Conservation (phyloP, 2,329 filamentous ascomycete species). For the Cercospora sp. region DNA sequence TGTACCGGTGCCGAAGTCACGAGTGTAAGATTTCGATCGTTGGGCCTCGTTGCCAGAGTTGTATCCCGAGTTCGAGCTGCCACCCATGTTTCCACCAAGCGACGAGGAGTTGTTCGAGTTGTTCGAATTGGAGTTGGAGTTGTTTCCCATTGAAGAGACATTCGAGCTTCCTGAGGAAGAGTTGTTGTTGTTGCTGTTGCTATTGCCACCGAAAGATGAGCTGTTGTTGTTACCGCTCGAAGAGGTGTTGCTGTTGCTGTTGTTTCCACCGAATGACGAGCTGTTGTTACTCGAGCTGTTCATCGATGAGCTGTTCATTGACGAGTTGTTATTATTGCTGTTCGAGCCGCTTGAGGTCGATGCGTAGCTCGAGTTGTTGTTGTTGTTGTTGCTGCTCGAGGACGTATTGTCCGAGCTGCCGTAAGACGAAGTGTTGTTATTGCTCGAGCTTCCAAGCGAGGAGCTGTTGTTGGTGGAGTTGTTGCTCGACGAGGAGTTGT, state of each 20-base stretch:
- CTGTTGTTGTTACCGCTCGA: conserved; percentile 7
- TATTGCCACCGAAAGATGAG: background rate
- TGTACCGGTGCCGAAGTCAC: conserved; percentile 17
- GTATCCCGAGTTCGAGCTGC: background rate
- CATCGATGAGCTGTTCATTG: conserved; percentile 1
- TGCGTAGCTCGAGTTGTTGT: conserved; percentile 7
- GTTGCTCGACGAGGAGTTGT: background rate
- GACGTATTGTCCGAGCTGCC: conserved; percentile 6
- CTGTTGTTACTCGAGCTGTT: conserved; percentile 1
- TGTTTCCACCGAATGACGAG: background rate
- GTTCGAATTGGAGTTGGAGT: background rate
- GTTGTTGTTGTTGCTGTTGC: conserved; percentile 9
- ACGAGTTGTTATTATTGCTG: conserved; percentile 9
- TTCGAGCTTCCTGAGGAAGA: background rate
- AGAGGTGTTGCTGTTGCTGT: background rate
- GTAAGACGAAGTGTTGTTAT: conserved; percentile 4
- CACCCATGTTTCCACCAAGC: background rate
- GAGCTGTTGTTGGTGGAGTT: conserved; percentile 9
- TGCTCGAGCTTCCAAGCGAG: conserved; percentile 9
- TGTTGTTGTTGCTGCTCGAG: conserved; percentile 8
- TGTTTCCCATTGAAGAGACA: conserved; percentile 4
- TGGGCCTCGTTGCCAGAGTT: conserved; percentile 15
- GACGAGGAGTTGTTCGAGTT: conserved; percentile 1
- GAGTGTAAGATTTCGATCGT: conserved; percentile 14
- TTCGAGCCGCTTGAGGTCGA: conserved; percentile 9